Percentiles rank a stretch among this genome's conserved stretches.
phyloP scores from a whole-genome alignment of 495 filamentous ascomycete species.

The Aspergillus ostianus region DNA sequence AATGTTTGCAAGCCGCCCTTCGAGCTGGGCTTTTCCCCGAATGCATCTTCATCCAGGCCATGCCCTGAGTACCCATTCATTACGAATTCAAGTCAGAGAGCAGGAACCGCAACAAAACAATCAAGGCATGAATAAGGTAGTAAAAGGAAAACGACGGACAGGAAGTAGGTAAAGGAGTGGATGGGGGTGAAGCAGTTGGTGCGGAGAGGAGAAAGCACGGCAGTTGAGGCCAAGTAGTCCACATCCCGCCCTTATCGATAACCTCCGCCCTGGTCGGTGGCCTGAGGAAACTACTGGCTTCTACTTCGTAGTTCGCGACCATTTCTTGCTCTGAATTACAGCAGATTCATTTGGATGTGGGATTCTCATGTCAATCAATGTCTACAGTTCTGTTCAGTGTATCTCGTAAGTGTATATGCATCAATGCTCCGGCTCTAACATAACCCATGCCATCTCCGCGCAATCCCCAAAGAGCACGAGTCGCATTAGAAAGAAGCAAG shows the following conservation, averaged over 20 bases:
- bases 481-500: conserved; percentile 2
- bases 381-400: neutral
- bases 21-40: conserved; percentile 66
- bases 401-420: conserved; percentile 11
- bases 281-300: neutral
- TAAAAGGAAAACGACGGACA: conserved; percentile 4
- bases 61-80: conserved; percentile 74
- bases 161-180: neutral
- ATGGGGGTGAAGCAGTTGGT: conserved; percentile 12
- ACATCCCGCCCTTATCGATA: conserved; percentile 5
- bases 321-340: too few species aligned
- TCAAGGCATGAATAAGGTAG: conserved; percentile 30
- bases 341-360: too few species aligned
- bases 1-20: conserved; percentile 73
- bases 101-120: neutral
- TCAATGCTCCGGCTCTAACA: conserved; percentile 12
- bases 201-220: conserved; percentile 21
- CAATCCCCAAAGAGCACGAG: neutral
- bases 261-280: neutral
- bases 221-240: conserved; percentile 42
- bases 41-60: conserved; percentile 71
- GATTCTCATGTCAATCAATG: neutral
- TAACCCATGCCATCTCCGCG: conserved; percentile 4
- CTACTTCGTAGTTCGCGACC: neutral
- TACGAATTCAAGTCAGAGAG: conserved; percentile 25